Evolutionary conservation across 108 stramenopile genomes (phyloP), one percentile per base, ranked within the genome.

Genomic region (Cylindrotheca fusiformis): DNA sequence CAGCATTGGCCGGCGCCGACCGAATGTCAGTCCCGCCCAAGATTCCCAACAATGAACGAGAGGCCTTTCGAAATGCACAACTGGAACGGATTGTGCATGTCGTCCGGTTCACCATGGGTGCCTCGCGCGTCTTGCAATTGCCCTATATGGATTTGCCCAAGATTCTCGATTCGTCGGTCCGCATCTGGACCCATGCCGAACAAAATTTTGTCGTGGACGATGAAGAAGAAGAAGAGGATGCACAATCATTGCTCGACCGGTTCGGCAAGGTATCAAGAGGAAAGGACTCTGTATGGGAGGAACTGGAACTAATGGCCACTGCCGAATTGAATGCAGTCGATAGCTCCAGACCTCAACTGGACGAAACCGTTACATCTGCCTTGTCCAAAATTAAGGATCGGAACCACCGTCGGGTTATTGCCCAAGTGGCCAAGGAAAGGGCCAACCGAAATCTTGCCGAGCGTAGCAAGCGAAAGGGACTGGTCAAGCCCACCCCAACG

Each of bases 371-470:
- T 20, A 46, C 79, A 26, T 55, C 65, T 2, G 67, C 71, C 5
- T 41, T 84, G 58, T 33, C 65, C 48, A 69, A 71, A 27, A 85
- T 87, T 44, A 75, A 70, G 21, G 81, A 88, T 67, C 70, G 69
- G 45, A 46, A 49, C 18, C 77, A 86, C 26, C 86, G 86, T 41
- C 33, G 57, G 22, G 75, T 87, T 20, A 81, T 93, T 52, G 68
- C 71, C 21, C 79, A 93, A 61, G 80, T 93, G 10, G 92, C 90
- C 60, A 79, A 80, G 36, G 88, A 90, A 69, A 80, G 78, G 52
- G 75, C 74, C 33, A 81, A 82, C 21, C 57, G 71, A 27, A 61
- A 72, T 52, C 63, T 78, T 54, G 41, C 62, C 20, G 83, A 74
- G 58, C 83, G 88, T n/a, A 63, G 69, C 26, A 88, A 89, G 55